These are phyloP conservation scores for Vishniacozyma victoriae DNA, from an alignment of 768 basidiomycete species.

Conservation along the genomic window DNA sequence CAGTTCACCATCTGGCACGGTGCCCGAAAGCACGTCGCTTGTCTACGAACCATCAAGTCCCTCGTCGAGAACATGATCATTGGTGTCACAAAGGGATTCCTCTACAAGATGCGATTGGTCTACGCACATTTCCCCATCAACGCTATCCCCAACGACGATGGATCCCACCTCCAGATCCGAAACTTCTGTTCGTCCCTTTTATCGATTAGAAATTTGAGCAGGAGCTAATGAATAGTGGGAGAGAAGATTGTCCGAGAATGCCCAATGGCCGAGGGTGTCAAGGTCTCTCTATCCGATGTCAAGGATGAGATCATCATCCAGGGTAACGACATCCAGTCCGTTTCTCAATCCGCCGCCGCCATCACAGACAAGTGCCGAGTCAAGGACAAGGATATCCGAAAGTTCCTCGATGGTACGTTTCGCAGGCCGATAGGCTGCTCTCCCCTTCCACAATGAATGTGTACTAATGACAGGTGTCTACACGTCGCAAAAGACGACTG, in stretches of 20 bases:
- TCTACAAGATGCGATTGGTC: slow-evolving; percentile 99
- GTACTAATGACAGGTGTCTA: slow-evolving; percentile 38
- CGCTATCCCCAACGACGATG: slow-evolving; percentile 57
- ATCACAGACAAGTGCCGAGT: slow-evolving; percentile 96
- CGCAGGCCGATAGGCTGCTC: neutral
- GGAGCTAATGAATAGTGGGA: slow-evolving; percentile 28
- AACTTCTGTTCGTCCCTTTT: slow-evolving; percentile 46
- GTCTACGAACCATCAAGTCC: slow-evolving; percentile 90
- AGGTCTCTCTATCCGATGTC: slow-evolving; percentile 38
- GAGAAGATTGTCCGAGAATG: slow-evolving; percentile 85
- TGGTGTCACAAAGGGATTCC: slow-evolving; percentile 98
- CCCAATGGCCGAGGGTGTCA: slow-evolving; percentile 76
- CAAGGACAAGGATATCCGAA: slow-evolving; percentile 97
- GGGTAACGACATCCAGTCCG: slow-evolving; percentile 93
- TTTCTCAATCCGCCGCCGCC: slow-evolving; percentile 95
- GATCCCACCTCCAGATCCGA: slow-evolving; percentile 46
- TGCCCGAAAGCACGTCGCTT: slow-evolving; percentile 95
- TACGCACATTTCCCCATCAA: slow-evolving; percentile 99
- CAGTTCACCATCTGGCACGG: slow-evolving; percentile 96
- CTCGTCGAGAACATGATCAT: slow-evolving; percentile 95
- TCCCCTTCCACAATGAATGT: neutral
- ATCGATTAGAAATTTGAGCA: neutral
- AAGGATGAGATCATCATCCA: slow-evolving; percentile 64
- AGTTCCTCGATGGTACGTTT: slow-evolving; percentile 76
- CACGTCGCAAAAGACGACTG: slow-evolving; percentile 44